A percentile compares a stretch with the other conserved stretches of the same genome.
phyloP scores from a whole-genome alignment of 768 basidiomycete genomes.

The Lactifluus volemus region DNA sequence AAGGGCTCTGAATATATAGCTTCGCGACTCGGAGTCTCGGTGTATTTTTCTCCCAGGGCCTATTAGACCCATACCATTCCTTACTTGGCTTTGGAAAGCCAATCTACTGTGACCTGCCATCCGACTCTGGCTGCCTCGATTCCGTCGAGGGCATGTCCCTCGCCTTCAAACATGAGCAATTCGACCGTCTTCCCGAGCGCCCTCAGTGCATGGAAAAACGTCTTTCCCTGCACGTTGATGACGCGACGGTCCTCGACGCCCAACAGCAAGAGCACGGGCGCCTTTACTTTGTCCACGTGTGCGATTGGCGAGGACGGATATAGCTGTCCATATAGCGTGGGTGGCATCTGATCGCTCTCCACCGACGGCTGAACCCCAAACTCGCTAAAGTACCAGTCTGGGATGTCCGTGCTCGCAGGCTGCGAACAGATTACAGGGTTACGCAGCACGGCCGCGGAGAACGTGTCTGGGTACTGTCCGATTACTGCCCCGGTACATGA shows the following conservation, averaged over 20 bases:
- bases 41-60: background rate
- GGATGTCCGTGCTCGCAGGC: slow-evolving; percentile 27
- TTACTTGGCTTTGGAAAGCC: slow-evolving; percentile 5
- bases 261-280: slow-evolving; percentile 27
- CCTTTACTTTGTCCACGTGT: slow-evolving; percentile 21
- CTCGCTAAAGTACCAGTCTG: slow-evolving; percentile 29
- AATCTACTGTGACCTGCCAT: slow-evolving; percentile 16
- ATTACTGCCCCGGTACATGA: slow-evolving; percentile 19
- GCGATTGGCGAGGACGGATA: slow-evolving; percentile 24
- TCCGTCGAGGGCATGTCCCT: slow-evolving; percentile 27
- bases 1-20: too few species aligned
- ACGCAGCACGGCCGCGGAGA: slow-evolving; percentile 26
- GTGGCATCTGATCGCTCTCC: slow-evolving; percentile 15
- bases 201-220: slow-evolving; percentile 28
- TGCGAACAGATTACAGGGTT: slow-evolving; percentile 29
- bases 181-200: slow-evolving; percentile 22
- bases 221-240: slow-evolving; percentile 25
- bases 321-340: slow-evolving; percentile 18
- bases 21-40: too few species aligned
- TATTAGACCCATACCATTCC: background rate
- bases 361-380: slow-evolving; percentile 16
- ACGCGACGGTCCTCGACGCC: slow-evolving; percentile 28
- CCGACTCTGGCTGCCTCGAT: slow-evolving; percentile 19
- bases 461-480: slow-evolving; percentile 25
- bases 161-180: slow-evolving; percentile 26